Evolutionary conservation across 164 flowering plant genomes (phyloP), one percentile per base, ranked within the genome.

Genomic region (Malania oleifera): DNA sequence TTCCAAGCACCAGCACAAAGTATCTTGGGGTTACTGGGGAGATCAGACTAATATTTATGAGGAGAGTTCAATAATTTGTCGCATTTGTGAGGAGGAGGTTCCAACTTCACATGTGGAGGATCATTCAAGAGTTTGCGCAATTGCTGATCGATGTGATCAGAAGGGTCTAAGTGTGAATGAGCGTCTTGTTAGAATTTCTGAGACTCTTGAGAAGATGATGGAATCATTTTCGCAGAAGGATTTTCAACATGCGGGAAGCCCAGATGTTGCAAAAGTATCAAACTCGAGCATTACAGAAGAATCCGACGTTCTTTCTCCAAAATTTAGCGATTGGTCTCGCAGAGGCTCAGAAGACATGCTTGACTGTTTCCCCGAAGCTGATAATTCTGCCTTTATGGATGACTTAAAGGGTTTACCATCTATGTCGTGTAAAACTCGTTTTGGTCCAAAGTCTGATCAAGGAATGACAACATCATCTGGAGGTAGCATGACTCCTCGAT

Each of bases 331-430:
- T 59, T 87, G 89, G 93, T 95, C 98, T 3, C 81, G 86, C 22
- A 73, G 97, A 71, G 99, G 98, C 39, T 95, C 99, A 23, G 98
- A 89, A 55, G 99, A 95, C 73, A 87, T 91, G 98, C 92, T 95
- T 60, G 99, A 91, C 58, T 85, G 81, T 75, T 72, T 85, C 37
- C 90, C 87, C 24, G 99, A 89, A 63, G 74, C 79, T 59, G 96
- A 89, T 70, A 83, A 70, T 71, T 73, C 83, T 50, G 70, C 59
- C 56, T 76, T 82, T 37, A 66, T 80, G 77, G 99, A 95, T 75
- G 98, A 91, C 46, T 63, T 91, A 40, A 95, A 86, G 71, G 87
- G 88, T 62, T 76, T 95, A 47, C 84, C 96, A 27, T 71, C 85
- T 43, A 85, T 95, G 91, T 82, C 97, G 46, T 91, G 96, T 70